Evolutionary conservation across 2,329 filamentous ascomycete genomes (phyloP).

Genomic region (Arachnomyces sp.): DNA sequence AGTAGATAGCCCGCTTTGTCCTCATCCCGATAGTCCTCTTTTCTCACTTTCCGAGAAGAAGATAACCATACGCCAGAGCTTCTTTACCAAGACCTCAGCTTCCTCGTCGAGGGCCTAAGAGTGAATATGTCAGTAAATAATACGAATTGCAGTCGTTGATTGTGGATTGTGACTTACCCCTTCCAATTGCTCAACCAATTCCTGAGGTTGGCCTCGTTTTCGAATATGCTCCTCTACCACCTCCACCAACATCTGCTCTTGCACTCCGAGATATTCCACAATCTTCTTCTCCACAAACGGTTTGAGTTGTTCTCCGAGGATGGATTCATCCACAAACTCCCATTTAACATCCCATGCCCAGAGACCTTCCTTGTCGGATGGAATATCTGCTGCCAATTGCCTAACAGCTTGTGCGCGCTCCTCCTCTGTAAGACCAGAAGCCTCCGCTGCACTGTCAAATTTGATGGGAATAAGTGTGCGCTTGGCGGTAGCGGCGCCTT

Average conservation of each 20-base stretch:
- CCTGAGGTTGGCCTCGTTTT: constrained; percentile 65
- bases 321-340: constrained; percentile 76
- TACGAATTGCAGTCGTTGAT: neutral
- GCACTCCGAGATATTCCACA: constrained; percentile 89
- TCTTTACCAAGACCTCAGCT: constrained; percentile 86
- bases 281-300: constrained; percentile 98
- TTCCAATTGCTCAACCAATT: constrained; percentile 75
- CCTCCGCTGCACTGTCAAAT: constrained; percentile 62
- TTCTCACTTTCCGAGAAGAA: constrained; percentile 96
- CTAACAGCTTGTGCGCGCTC: constrained; percentile 76
- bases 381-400: constrained; percentile 82
- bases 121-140: constrained; percentile 1
- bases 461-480: constrained; percentile 75
- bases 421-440: constrained; percentile 69
- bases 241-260: constrained; percentile 92
- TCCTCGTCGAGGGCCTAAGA: constrained; percentile 81
- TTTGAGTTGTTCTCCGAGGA: constrained; percentile 77
- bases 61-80: constrained; percentile 96
- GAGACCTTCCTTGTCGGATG: constrained; percentile 72
- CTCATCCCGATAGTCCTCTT: constrained; percentile 65
- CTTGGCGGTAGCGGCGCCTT: constrained; percentile 60
- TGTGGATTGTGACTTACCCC: constrained; percentile 52
- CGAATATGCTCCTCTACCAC: constrained; percentile 82
- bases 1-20: constrained; percentile 7
- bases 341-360: constrained; percentile 93